Evolutionary conservation across 805 yeast species (phyloP), one percentile per base, ranked within the genome.

Genomic region (Sungouiella blattae): DNA sequence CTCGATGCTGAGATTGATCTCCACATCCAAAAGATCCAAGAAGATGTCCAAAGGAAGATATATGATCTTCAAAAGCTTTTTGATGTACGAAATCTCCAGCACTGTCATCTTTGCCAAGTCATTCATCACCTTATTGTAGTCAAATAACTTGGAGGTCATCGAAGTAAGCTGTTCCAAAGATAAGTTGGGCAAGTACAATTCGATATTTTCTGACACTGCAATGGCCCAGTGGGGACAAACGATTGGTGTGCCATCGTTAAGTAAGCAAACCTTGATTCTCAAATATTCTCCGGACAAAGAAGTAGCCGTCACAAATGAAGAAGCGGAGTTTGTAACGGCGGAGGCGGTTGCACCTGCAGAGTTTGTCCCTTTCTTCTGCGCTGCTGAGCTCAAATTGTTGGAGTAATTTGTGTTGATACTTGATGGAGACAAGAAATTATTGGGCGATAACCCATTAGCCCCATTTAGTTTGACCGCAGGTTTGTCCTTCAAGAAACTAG

Each of bases 281-380:
- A 80, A 68, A 54, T 87, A 93, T 36, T 77, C 80, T 11, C 98
- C 98, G 16, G 80, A 75, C 35, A 93, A 65, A 1, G 97, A 88
- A 0, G 96, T 87, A 0, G 96, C 88, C 0, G 97, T 89, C 11
- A 91, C 95, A 53, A 87, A 78, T 11, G 93, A 80, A 26, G 81
- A 71, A 3, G 58, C 44, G 5, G 32, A 26, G 11, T 46, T 40
- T 18, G 36, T 33, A 6, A 15, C 21, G 4, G 13, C 4, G 13
- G 25, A 11, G 4, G 8, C 14, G 4, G 28, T 13, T 2, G 20
- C n/a, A 22, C 22, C n/a, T 13, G 11, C 23, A 26, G 32, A 38
- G 15, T 33, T 37, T 5, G 25, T 6, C 11, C 40, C 41, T 28
- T 33, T 37, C 6, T 30, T 18, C 12, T 26, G 25, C 16, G n/a